These are phyloP conservation scores for Areca catechu DNA, from an alignment of 176 grass and related monocot genomes.

Conservation along the genomic window DNA sequence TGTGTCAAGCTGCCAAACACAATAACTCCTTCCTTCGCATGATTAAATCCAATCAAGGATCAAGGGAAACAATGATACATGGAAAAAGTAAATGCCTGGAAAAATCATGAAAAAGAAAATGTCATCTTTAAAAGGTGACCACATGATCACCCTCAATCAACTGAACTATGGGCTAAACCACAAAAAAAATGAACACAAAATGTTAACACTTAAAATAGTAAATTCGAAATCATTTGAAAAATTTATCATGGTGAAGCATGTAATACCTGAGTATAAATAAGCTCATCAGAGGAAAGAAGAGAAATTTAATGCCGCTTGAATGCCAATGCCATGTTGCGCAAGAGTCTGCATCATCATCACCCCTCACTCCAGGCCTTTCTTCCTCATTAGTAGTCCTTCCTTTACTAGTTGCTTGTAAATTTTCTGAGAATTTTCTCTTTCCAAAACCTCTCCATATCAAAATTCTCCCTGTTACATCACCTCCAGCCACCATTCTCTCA, in stretches of 20 bases:
- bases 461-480: slow-evolving; percentile 72
- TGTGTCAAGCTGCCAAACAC: slow-evolving; percentile 95
- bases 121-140: too few species aligned
- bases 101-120: too few species aligned
- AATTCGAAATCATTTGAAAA: not conserved
- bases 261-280: slow-evolving; percentile 86
- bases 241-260: not conserved
- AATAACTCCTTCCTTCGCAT: slow-evolving; percentile 95
- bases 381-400: slow-evolving; percentile 31
- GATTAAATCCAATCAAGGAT: slow-evolving; percentile 7
- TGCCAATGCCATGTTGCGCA: slow-evolving; percentile 94
- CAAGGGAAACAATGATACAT: too few species aligned
- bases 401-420: slow-evolving; percentile 3
- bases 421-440: slow-evolving; percentile 40
- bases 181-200: not conserved
- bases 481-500: slow-evolving; percentile 56
- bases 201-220: not conserved
- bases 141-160: too few species aligned
- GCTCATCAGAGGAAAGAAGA: slow-evolving; percentile 74
- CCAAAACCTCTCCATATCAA: slow-evolving; percentile 79
- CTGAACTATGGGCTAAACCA: too few species aligned
- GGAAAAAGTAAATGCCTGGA: too few species aligned
- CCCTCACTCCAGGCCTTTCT: slow-evolving; percentile 65
- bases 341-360: slow-evolving; percentile 55
- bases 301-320: slow-evolving; percentile 53